Evolutionary conservation across 495 filamentous ascomycete genomes (phyloP), one percentile per base, ranked within the genome.

Genomic region (Recurvomyces mirabilis): DNA sequence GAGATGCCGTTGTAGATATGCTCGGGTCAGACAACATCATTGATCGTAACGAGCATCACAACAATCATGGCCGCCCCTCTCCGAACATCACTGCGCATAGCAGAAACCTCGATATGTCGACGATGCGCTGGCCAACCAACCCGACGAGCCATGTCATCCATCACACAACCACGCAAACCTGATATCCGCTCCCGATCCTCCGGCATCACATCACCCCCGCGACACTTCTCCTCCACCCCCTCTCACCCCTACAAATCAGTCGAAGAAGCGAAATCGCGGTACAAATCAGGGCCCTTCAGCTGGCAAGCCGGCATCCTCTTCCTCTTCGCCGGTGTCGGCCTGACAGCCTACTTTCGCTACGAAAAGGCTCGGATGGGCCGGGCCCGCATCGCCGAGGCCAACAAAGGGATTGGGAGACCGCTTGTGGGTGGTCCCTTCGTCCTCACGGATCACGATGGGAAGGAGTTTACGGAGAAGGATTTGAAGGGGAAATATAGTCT

Each of bases 351-450:
- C 63, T 96, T 98, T 69, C 82, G 83, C 41, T 68, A 72, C 44
- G 91, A 98, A 61, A 95, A 95, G 67, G 76, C 73, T 41, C 78
- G 93, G 41, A 74, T 98, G 74, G 79, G 87, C 58, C 72, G 87
- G 46, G 80, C 85, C 65, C 71, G 86, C 26, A 71, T 95, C 41
- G 85, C 85, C 1, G 87, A 96, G 61, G 79, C 87, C 59, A 79
- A 80, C 36, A 98, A 98, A 69, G 91, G 91, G 12, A 76, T 93
- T 21, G 91, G 91, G 3, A 79, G 68, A 64, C 91, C 91, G 33
- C 94, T 93, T 68, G 85, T 98, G 23, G 91, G 91, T 14, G 91
- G 91, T 6, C 68, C 74, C 30, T 93, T 98, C 58, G 66, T 82
- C 44, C 62, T 98, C 56, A 67, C 83, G 47, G 86, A 94, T 62